Base-by-base conservation (phyloP, 352 stramenopile genomes). In the Globisporangium apiculatum region DNA sequence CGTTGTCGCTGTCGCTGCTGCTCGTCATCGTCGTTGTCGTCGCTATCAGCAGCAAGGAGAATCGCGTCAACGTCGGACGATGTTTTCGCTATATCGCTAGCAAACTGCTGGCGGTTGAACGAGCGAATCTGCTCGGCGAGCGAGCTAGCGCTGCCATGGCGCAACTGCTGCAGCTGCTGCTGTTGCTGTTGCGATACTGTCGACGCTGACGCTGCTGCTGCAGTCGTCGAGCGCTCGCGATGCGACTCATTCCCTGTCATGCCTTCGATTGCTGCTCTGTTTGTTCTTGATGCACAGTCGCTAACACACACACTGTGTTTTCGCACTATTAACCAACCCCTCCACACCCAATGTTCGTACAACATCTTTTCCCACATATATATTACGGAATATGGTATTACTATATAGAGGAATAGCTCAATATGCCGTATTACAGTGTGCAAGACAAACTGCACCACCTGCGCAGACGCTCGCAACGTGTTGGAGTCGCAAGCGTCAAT, bases 71-170 rank as follows among this genome's bases (percentile, higher is more conserved):
- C 45, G 36, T n/a, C 15, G 43, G 17, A 47, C 31, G 7, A 43
- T 35, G 7, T 3, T 18, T 6, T 2, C 37, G 35, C 18, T 53
- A 8, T 15, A 1, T 17, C 9, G 45, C 24, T 18, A 7, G 10
- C 4, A 17, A 60, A 60, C 55, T 60, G 55, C 47, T 60, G 55
- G 7, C 24, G 47, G 47, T 60, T 60, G 55, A 60, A 60, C 18
- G 55, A 52, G 36, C 55, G 55, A 18, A 60, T 60, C 55, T 60
- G 55, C 37, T 53, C 17, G 12, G 17, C 55, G 37, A 60, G 55
- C 38, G 55, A 53, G 7, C 14, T 24, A 3, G 50, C 5, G 14
- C 42, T n/a, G 42, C 42, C 42, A 17, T 17, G 42, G 14, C 5
- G 42, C 42, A 7, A 8, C 11, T 48, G 42, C 14, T 48, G 42